phyloP scores from a whole-genome alignment of 108 stramenopile species.

The Bacterosira constricta region DNA sequence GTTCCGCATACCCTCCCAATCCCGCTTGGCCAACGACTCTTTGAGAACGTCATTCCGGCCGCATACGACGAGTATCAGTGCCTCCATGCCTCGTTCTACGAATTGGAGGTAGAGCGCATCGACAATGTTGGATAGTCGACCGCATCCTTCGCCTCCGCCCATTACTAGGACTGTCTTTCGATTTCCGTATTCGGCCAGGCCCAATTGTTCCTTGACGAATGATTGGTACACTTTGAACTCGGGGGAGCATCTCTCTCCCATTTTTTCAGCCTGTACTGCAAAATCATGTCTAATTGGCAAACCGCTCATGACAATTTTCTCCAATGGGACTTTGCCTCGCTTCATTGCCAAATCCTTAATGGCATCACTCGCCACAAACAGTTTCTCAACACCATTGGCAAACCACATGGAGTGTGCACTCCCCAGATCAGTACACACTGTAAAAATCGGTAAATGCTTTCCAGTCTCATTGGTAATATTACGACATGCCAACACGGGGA shows the following conservation, averaged over 20 bases:
- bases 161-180: slow-evolving; percentile 66
- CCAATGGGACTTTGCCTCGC: slow-evolving; percentile 76
- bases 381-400: slow-evolving; percentile 85
- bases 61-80: slow-evolving; percentile 92
- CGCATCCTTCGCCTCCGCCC: slow-evolving; percentile 96
- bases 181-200: slow-evolving; percentile 40
- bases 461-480: slow-evolving; percentile 85
- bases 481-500: slow-evolving; percentile 82
- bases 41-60: slow-evolving; percentile 79
- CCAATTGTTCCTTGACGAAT: slow-evolving; percentile 47
- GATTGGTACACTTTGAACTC: slow-evolving; percentile 65
- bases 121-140: slow-evolving; percentile 86
- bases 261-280: slow-evolving; percentile 64
- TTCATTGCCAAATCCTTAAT: slow-evolving; percentile 75
- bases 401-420: slow-evolving; percentile 95
- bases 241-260: slow-evolving; percentile 71
- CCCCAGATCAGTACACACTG: slow-evolving; percentile 97
- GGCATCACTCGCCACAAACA: slow-evolving; percentile 87
- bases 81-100: slow-evolving; percentile 65
- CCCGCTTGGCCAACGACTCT: slow-evolving; percentile 49
- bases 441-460: slow-evolving; percentile 86
- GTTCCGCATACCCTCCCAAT: slow-evolving; percentile 62
- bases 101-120: slow-evolving; percentile 78
- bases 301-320: slow-evolving; percentile 88
- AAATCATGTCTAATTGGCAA: slow-evolving; percentile 95